Conservation (phyloP, 176 grass and related monocot genomes). For the Oryza brachyantha region DNA sequence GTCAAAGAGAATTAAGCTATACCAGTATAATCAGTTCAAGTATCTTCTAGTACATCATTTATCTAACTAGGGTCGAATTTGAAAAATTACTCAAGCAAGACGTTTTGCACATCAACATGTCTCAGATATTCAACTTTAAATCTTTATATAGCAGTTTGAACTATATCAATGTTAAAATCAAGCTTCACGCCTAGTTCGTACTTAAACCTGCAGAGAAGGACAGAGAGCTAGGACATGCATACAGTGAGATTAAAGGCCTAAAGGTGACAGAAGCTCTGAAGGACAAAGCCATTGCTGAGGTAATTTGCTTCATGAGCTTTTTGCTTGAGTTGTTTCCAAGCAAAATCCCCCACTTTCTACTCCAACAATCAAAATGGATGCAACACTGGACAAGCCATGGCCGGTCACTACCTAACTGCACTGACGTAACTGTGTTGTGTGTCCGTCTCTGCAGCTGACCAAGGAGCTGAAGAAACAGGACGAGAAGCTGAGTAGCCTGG, state of each 20-base stretch:
- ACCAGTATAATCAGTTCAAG: background rate
- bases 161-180: background rate
- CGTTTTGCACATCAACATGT: background rate
- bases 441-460: slow-evolving; percentile 52
- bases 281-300: slow-evolving; percentile 81
- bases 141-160: background rate
- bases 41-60: background rate
- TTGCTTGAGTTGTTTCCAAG: slow-evolving; percentile 30
- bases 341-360: slow-evolving; percentile 9
- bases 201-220: slow-evolving; percentile 68
- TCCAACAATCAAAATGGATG: background rate
- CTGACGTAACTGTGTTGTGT: background rate
- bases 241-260: slow-evolving; percentile 74
- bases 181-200: background rate
- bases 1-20: background rate
- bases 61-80: background rate
- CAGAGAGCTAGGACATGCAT: slow-evolving; percentile 63
- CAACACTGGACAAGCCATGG: background rate
- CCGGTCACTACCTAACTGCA: background rate
- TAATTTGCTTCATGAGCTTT: slow-evolving; percentile 35
- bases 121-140: background rate
- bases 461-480: slow-evolving; percentile 85
- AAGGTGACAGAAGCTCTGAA: slow-evolving; percentile 70
- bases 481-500: slow-evolving; percentile 53
- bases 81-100: background rate